phyloP scores from a whole-genome alignment of 2,329 filamentous ascomycete species.

The Ustilaginoidea virens region DNA sequence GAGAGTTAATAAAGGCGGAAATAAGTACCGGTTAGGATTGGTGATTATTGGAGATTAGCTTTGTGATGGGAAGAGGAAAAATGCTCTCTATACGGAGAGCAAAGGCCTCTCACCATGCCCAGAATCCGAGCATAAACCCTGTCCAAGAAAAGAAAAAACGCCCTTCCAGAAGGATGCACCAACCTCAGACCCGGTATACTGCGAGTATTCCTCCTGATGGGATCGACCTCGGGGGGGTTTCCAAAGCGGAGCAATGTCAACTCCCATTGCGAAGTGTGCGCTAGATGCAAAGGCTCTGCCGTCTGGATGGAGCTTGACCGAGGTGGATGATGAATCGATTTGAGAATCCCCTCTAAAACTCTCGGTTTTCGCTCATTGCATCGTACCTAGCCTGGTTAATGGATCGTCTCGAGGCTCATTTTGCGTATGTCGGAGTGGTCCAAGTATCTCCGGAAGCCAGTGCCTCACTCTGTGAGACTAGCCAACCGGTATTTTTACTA shows the following conservation, averaged over 20 bases:
- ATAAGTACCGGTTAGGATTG: constrained; percentile 49
- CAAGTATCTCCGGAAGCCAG: constrained; percentile 4
- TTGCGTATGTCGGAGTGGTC: too few species aligned
- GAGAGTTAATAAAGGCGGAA: constrained; percentile 63
- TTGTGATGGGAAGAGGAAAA: too few species aligned
- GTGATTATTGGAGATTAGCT: too few species aligned
- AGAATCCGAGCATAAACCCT: constrained; percentile 76
- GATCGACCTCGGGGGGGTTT: constrained; percentile 57
- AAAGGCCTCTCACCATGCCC: constrained; percentile 46
- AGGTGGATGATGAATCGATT: too few species aligned
- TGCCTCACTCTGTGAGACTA: constrained; percentile 1
- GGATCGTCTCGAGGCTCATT: too few species aligned
- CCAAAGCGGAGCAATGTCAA: constrained; percentile 15
- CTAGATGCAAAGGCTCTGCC: too few species aligned
- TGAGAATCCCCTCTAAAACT: too few species aligned
- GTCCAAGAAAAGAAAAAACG: constrained; percentile 86
- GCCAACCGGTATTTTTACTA: not conserved
- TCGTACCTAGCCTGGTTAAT: constrained; percentile 1
- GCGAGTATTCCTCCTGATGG: constrained; percentile 67
- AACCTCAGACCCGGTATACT: constrained; percentile 69
- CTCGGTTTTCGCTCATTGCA: not conserved
- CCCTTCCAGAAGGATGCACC: constrained; percentile 64
- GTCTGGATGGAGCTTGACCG: too few species aligned
- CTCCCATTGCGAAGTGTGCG: constrained; percentile 11
- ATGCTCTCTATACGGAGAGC: not conserved